Evolutionary conservation across 169 alveolate species (phyloP), one percentile per base, ranked within the genome.

Genomic region (Toxoplasma gondii): DNA sequence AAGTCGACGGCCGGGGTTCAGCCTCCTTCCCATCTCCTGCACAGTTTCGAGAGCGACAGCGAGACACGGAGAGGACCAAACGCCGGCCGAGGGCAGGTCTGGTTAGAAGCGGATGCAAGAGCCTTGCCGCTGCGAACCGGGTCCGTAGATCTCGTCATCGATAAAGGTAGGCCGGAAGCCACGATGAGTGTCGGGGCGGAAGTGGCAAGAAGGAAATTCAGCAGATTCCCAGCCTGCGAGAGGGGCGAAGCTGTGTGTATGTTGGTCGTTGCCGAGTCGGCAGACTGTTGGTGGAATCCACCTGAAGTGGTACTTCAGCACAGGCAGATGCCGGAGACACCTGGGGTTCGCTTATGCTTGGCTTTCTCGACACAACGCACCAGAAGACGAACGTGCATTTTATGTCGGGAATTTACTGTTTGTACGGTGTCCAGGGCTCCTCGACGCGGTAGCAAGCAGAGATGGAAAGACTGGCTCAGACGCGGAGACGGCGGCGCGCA

Each of bases 151-250:
- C 86, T 78, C 45, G 86, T 78, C 45, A 38, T 78, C n/a, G 86
- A 78, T 27, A 78, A 78, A 78, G 86, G 86, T 78, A n/a, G n/a
- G 86, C 86, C 45, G 86, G 45, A 19, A 78, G 86, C 12, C 19
- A 41, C 7, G 31, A 27, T 1, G 34, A 22, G 1, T 19, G 27
- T 53, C 9, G 74, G 74, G 74, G 9, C 29, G 74, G 74, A 16
- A 19, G 29, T 27, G 29, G 74, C 4, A 31, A 19, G n/a, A 7
- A 49, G 74, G n/a, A 16, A 4, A 4, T 7, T 16, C n/a, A 16
- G 74, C n/a, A 64, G 22, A 64, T 4, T 12, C 74, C n/a, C 74
- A 64, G 74, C 7, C 74, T 64, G 74, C 9, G 74, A 64, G n/a
- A 4, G n/a, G n/a, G n/a, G 74, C 74, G 9, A 31, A 4, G 74